Percentiles rank a stretch among this genome's conserved stretches.
phyloP scores from a whole-genome alignment of 2,329 filamentous ascomycete species.

The Aureobasidium zeae region DNA sequence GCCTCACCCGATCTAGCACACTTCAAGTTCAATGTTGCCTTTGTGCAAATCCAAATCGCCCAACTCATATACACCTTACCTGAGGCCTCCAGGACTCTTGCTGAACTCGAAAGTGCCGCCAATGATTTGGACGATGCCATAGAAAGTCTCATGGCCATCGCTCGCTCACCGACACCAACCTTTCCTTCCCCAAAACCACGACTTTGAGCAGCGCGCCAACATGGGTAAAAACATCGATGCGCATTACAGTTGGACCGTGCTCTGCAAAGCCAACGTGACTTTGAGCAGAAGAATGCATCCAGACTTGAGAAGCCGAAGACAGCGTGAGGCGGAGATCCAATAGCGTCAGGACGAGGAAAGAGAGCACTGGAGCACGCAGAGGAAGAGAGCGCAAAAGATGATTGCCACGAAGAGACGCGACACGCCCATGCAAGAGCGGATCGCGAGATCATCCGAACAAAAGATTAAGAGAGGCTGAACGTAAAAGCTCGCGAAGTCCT shows the following conservation, averaged over 20 bases:
- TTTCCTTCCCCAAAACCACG: slow-evolving; percentile 84
- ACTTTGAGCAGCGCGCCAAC: slow-evolving; percentile 89
- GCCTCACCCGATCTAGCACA: slow-evolving; percentile 76
- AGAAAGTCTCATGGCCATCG: slow-evolving; percentile 52
- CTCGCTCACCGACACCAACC: slow-evolving; percentile 58
- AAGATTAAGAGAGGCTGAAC: slow-evolving; percentile 56
- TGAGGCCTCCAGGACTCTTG: slow-evolving; percentile 66
- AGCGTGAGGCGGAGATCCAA: slow-evolving; percentile 69
- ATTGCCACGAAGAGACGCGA: slow-evolving; percentile 82
- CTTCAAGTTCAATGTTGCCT: slow-evolving; percentile 95
- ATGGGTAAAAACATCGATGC: slow-evolving; percentile 95
- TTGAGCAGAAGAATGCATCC: slow-evolving; percentile 85
- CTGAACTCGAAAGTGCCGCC: slow-evolving; percentile 71
- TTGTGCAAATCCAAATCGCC: slow-evolving; percentile 91
- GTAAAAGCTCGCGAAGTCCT: slow-evolving; percentile 47
- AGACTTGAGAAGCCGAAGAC: slow-evolving; percentile 74
- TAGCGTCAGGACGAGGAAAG: slow-evolving; percentile 69
- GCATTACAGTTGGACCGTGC: slow-evolving; percentile 82
- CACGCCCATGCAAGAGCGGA: slow-evolving; percentile 69
- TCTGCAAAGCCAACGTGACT: slow-evolving; percentile 74
- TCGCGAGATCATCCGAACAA: slow-evolving; percentile 59
- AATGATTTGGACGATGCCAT: slow-evolving; percentile 81
- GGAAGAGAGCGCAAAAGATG: slow-evolving; percentile 64
- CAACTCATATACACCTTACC: slow-evolving; percentile 65
- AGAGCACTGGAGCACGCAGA: slow-evolving; percentile 59